Conservation (phyloP, 2,329 filamentous ascomycete species). For the Truncatella angustata region DNA sequence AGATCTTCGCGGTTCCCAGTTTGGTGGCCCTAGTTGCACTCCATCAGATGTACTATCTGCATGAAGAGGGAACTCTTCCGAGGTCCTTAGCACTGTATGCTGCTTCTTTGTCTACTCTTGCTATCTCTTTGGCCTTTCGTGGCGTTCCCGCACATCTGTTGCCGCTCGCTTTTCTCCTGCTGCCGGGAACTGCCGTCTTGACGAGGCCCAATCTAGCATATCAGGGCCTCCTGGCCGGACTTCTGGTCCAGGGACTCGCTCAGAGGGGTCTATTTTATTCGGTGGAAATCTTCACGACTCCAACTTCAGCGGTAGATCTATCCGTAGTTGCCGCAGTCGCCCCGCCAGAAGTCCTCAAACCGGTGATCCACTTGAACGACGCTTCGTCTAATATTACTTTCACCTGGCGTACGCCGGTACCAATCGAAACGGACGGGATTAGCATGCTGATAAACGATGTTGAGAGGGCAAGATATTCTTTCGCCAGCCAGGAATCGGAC, state of each 20-base stretch:
- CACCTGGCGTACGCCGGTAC: slow-evolving; percentile 7
- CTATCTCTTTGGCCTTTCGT: slow-evolving; percentile 52
- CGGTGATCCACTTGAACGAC: slow-evolving; percentile 8
- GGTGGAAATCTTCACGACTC: too few species aligned
- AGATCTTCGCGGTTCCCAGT: slow-evolving; percentile 46
- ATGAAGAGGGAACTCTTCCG: neutral
- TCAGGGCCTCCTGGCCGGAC: slow-evolving; percentile 69
- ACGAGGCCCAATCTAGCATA: slow-evolving; percentile 67
- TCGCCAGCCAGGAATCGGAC: neutral
- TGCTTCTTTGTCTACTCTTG: slow-evolving; percentile 53
- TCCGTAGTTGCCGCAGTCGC: neutral
- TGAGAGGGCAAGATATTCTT: slow-evolving; percentile 4
- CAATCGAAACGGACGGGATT: slow-evolving; percentile 6
- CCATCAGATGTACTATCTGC: neutral
- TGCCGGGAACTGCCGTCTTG: slow-evolving; percentile 70
- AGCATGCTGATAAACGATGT: slow-evolving; percentile 14
- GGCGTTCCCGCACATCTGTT: slow-evolving; percentile 71
- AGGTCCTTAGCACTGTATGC: slow-evolving; percentile 62
- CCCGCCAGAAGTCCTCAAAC: slow-evolving; percentile 11
- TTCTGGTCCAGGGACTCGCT: slow-evolving; percentile 73
- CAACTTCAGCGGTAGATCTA: too few species aligned
- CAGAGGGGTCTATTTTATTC: too few species aligned
- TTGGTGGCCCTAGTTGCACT: neutral
- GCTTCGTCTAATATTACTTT: slow-evolving; percentile 12
- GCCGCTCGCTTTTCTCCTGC: slow-evolving; percentile 66